Percentiles rank a stretch among this genome's conserved stretches.
Conservation (phyloP, 1,139 yeast genomes). For the Saccharomyces hybrid region DNA sequence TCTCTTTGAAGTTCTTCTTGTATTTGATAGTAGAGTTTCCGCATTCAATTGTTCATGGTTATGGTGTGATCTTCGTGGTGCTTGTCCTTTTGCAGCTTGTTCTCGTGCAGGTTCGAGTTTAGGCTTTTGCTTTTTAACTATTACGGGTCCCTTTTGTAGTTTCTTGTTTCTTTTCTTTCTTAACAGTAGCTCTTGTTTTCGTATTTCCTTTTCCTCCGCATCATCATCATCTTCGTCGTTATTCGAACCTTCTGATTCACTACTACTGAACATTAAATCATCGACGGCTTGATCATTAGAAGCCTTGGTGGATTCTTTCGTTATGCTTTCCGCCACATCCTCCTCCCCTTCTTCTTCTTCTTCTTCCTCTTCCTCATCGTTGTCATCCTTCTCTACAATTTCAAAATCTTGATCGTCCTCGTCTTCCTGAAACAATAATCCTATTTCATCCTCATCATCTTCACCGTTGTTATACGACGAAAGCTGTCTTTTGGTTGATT, state of each 20-base stretch:
- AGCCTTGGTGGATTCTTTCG: not conserved
- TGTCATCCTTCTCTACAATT: slow-evolving; percentile 26
- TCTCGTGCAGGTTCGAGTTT: slow-evolving; percentile 9
- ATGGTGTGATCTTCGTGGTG: slow-evolving; percentile 10
- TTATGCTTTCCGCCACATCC: slow-evolving; percentile 11
- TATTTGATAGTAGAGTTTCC: slow-evolving; percentile 42
- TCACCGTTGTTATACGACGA: not conserved
- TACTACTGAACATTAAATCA: slow-evolving; percentile 40
- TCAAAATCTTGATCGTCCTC: slow-evolving; percentile 77
- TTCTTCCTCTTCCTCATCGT: slow-evolving; percentile 18
- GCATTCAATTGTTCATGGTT: slow-evolving; percentile 34
- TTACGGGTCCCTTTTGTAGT: slow-evolving; percentile 36
- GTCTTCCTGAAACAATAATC: slow-evolving; percentile 72
- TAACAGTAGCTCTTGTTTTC: slow-evolving; percentile 42
- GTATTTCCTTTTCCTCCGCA: slow-evolving; percentile 60
- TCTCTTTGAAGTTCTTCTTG: slow-evolving; percentile 71
- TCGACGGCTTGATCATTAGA: slow-evolving; percentile 33
- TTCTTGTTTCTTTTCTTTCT: slow-evolving; percentile 36
- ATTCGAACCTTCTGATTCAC: slow-evolving; percentile 23
- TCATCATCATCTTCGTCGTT: slow-evolving; percentile 48
- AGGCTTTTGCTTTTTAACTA: slow-evolving; percentile 38
- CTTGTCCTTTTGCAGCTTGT: slow-evolving; percentile 17
- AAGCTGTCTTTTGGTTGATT: slow-evolving; percentile 31
- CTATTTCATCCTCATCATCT: slow-evolving; percentile 52
- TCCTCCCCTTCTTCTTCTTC: slow-evolving; percentile 17